These are phyloP conservation scores for Curvularia spicifera DNA, from an alignment of 2,329 filamentous ascomycete genomes.

Conservation along the genomic window DNA sequence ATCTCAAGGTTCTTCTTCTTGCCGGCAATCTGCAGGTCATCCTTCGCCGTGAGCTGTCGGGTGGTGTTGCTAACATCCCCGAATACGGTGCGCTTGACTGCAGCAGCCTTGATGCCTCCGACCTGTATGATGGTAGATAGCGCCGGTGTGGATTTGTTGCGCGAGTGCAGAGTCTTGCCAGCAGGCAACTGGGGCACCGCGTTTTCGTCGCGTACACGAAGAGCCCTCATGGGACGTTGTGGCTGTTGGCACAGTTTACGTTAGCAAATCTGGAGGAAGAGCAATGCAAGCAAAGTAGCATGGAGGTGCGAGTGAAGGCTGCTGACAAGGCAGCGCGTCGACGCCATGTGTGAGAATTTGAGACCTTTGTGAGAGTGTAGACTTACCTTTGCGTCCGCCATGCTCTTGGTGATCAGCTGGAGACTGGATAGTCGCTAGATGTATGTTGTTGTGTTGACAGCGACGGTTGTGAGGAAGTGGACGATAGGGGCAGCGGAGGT, in stretches of 20 bases:
- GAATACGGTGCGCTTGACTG: slow-evolving; percentile 78
- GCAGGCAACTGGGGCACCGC: slow-evolving; percentile 51
- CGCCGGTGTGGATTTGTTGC: slow-evolving; percentile 78
- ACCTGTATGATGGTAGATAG: slow-evolving; percentile 63
- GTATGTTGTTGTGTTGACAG: slow-evolving; percentile 25
- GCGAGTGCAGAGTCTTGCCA: slow-evolving; percentile 69
- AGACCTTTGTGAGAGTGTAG: slow-evolving; percentile 7
- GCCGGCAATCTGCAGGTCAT: slow-evolving; percentile 61
- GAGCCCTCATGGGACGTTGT: slow-evolving; percentile 66
- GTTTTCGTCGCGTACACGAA: slow-evolving; percentile 76
- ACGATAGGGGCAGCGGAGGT: slow-evolving; percentile 38
- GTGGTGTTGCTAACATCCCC: slow-evolving; percentile 80
- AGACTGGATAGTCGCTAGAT: slow-evolving; percentile 19
- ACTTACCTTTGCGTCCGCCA: slow-evolving; percentile 56
- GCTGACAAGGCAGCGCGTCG: slow-evolving; percentile 9
- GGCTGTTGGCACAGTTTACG: slow-evolving; percentile 60
- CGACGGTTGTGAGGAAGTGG: slow-evolving; percentile 29
- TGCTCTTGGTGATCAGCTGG: slow-evolving; percentile 33
- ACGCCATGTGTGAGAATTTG: slow-evolving; percentile 1
- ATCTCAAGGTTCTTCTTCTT: slow-evolving; percentile 49
- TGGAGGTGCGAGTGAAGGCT: slow-evolving; percentile 6
- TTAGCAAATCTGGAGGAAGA: slow-evolving; percentile 25
- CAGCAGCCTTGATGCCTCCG: slow-evolving; percentile 65
- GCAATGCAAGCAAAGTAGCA: slow-evolving; percentile 11
- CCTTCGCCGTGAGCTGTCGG: slow-evolving; percentile 53